These are phyloP conservation scores for Dillenia turbinata DNA, from an alignment of 164 flowering plant species.

Conservation along the genomic window DNA sequence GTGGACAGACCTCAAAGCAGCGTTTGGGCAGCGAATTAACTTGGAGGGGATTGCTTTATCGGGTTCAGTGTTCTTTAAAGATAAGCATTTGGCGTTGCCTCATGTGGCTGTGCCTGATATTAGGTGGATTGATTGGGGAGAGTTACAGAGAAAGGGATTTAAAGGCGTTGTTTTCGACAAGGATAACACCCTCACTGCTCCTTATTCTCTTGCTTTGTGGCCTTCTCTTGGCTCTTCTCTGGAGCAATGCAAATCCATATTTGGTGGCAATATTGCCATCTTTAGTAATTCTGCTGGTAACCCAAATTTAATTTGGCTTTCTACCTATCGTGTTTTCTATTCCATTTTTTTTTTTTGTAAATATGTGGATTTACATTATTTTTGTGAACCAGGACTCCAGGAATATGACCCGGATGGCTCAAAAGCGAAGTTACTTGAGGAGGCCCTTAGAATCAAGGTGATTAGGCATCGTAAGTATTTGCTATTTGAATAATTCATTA, in stretches of 20 bases:
- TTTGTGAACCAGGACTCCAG: slow-evolving; percentile 34
- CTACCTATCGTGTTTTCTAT: neutral
- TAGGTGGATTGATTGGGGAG: slow-evolving; percentile 73
- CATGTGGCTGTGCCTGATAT: slow-evolving; percentile 69
- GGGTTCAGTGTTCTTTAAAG: slow-evolving; percentile 37
- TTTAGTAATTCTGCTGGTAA: slow-evolving; percentile 79
- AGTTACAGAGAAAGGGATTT: slow-evolving; percentile 55
- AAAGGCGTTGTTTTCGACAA: slow-evolving; percentile 86
- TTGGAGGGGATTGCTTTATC: slow-evolving; percentile 53
- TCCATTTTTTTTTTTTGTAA: neutral
- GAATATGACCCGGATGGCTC: slow-evolving; percentile 78
- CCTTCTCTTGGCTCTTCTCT: slow-evolving; percentile 45
- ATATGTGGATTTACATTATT: neutral
- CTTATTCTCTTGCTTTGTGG: slow-evolving; percentile 64
- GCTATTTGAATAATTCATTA: no score
- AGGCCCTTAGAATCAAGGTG: slow-evolving; percentile 63
- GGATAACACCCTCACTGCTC: slow-evolving; percentile 80
- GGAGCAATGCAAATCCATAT: slow-evolving; percentile 61
- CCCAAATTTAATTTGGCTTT: neutral
- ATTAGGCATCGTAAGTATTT: slow-evolving; percentile 63
- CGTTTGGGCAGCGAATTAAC: slow-evolving; percentile 72
- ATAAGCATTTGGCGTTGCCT: slow-evolving; percentile 60
- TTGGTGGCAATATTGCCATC: slow-evolving; percentile 61
- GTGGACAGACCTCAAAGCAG: slow-evolving; percentile 52
- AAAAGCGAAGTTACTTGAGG: slow-evolving; percentile 62